Base-by-base conservation (phyloP, 257 asterid genomes). In the Henckelia pumila region DNA sequence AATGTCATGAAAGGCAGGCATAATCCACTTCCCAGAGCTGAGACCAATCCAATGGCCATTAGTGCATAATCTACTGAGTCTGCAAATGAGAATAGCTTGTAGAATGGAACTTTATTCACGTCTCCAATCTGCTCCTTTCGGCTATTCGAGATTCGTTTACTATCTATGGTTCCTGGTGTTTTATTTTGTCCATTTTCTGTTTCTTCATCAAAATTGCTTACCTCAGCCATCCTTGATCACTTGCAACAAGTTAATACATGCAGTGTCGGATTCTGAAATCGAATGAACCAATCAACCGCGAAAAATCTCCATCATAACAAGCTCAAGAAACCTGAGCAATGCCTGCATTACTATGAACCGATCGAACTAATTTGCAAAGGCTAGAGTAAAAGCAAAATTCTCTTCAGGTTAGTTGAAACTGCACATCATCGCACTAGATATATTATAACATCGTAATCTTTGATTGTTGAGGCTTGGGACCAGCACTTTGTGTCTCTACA, bases 1-100 rank as follows among this genome's bases (percentile, higher is more conserved):
- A 83, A 58, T 6, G 95, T 76, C 92, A 85, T 80, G 23, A 85
- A 77, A 7, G 95, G 95, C 66, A 80, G 32, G 9, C 73, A 71
- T 32, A 88, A 49, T 26, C 95, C 95, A 68, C 75, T 78, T 56
- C 70, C 92, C 13, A 83, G 17, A 16, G 92, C 77, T 10, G 88
- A 73, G 69, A 85, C 63, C 0, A 72, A 57, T 1, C 95, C 95
- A 20, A 83, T 40, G 64, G 69, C 20, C 85, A 88, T 85, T 28
- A 88, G 70, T 1, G 67, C 77, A 33, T 64, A 23, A 73, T 88
- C 95, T 0, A 63, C 28, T 17, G 76, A 8, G 52, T 85, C 86
- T 63, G 92, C 92, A 66, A 76, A 88, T n/a, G 76, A 70, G 73
- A 80, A 88, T n/a, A 88, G 65, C 73, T 78, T 81, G 7, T 69